These are phyloP conservation scores for Comarum palustre DNA, from an alignment of 306 rosid species.

Conservation along the genomic window DNA sequence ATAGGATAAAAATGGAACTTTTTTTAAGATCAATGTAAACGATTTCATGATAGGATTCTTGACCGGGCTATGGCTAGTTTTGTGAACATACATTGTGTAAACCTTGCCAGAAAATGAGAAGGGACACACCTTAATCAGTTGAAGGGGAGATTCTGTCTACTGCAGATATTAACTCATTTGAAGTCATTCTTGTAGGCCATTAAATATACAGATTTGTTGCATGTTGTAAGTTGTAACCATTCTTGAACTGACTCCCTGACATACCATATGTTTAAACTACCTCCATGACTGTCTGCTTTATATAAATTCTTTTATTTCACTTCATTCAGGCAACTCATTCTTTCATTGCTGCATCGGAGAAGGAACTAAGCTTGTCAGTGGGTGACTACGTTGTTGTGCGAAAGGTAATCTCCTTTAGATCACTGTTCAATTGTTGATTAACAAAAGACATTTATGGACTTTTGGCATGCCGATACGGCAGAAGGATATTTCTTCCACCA, in stretches of 20 bases:
- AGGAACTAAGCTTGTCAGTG: conserved; percentile 80
- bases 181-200: not conserved
- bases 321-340: conserved; percentile 72
- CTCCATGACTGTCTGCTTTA: not conserved
- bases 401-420: conserved; percentile 51
- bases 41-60: not conserved
- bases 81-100: not conserved
- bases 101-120: conserved; percentile 3
- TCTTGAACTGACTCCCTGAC: conserved; percentile 19
- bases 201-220: not conserved
- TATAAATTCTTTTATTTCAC: not conserved
- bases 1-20: not conserved
- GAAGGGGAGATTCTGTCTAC: not conserved
- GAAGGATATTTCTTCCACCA: not conserved
- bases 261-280: not conserved
- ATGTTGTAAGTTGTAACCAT: not conserved
- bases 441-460: not conserved
- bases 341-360: conserved; percentile 65
- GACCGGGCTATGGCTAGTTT: not conserved
- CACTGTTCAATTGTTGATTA: conserved; percentile 4
- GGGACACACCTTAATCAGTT: not conserved
- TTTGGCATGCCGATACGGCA: not conserved
- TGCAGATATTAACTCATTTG: not conserved
- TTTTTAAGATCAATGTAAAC: not conserved
- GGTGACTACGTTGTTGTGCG: conserved; percentile 91